phyloP scores from a whole-genome alignment of 108 stramenopile species.

The Pseudonitzschia multiseries region DNA sequence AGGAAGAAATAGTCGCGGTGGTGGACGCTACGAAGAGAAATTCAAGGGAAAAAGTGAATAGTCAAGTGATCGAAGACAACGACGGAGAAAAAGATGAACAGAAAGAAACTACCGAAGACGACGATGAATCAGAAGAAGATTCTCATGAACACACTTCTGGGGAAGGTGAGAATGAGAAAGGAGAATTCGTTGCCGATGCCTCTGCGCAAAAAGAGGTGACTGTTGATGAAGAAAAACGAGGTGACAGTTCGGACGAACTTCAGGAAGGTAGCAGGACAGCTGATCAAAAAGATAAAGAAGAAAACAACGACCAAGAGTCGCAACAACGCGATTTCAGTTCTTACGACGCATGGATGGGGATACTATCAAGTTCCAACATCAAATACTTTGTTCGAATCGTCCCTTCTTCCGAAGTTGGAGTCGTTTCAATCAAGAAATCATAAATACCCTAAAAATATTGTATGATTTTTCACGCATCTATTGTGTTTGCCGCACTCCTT shows the following conservation, averaged over 20 bases:
- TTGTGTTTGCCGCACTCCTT: too few relatives aligned
- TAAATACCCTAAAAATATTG: too few relatives aligned
- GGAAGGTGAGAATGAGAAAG: constrained; percentile 5
- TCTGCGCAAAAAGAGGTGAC: constrained; percentile 26
- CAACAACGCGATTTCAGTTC: constrained; percentile 42
- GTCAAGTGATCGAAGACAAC: background rate
- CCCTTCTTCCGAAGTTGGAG: constrained; percentile 50
- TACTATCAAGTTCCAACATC: constrained; percentile 51
- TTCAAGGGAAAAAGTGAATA: constrained; percentile 1
- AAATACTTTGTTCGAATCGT: constrained; percentile 68
- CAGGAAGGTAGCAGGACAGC: constrained; percentile 12
- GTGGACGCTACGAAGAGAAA: background rate
- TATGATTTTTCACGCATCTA: too few relatives aligned
- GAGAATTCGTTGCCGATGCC: constrained; percentile 22
- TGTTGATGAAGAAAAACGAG: constrained; percentile 27
- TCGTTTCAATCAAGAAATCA: constrained; percentile 24
- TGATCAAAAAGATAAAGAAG: constrained; percentile 22
- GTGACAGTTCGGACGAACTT: constrained; percentile 33
- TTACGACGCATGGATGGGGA: constrained; percentile 63
- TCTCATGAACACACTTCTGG: constrained; percentile 13
- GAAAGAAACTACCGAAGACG: constrained; percentile 12
- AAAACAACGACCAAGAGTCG: constrained; percentile 9
- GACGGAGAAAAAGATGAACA: constrained; percentile 1
- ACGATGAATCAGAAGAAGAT: constrained; percentile 26
- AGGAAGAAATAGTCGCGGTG: constrained; percentile 3